These are phyloP conservation scores for Monilinia fructigena DNA, from an alignment of 2,329 filamentous ascomycete species.

Conservation along the genomic window DNA sequence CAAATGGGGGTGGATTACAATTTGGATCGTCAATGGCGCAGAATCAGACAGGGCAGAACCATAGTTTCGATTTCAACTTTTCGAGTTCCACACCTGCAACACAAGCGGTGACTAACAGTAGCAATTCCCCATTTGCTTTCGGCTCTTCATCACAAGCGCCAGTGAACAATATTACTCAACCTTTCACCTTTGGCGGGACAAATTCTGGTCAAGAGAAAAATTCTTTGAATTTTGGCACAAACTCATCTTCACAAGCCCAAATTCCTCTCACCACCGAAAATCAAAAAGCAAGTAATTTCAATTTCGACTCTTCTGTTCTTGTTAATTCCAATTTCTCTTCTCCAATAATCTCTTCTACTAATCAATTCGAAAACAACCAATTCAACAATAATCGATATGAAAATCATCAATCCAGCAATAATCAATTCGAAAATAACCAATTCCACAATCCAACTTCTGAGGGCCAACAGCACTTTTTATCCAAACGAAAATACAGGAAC, in stretches of 20 bases:
- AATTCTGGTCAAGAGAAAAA: constrained; percentile 11
- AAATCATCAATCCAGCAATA: too few species aligned
- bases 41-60: constrained; percentile 2
- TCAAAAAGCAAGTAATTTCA: constrained; percentile 20
- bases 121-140: constrained; percentile 17
- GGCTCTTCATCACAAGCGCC: constrained; percentile 16
- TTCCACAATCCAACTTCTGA: background rate
- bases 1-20: constrained; percentile 10
- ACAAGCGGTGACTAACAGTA: constrained; percentile 1
- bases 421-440: background rate
- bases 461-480: background rate
- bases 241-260: constrained; percentile 9
- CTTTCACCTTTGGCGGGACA: constrained; percentile 10
- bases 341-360: background rate
- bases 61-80: constrained; percentile 14
- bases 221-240: constrained; percentile 16
- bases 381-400: too few species aligned
- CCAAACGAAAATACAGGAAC: constrained; percentile 1
- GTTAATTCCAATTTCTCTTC: constrained; percentile 2
- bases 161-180: constrained; percentile 12
- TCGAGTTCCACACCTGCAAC: background rate
- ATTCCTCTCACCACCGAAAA: constrained; percentile 17
- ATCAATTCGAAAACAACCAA: background rate
- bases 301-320: background rate
- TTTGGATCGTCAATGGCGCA: constrained; percentile 13